These are phyloP conservation scores for Plasmodium blacklocki DNA, from an alignment of 169 alveolate species.

Conservation along the genomic window DNA sequence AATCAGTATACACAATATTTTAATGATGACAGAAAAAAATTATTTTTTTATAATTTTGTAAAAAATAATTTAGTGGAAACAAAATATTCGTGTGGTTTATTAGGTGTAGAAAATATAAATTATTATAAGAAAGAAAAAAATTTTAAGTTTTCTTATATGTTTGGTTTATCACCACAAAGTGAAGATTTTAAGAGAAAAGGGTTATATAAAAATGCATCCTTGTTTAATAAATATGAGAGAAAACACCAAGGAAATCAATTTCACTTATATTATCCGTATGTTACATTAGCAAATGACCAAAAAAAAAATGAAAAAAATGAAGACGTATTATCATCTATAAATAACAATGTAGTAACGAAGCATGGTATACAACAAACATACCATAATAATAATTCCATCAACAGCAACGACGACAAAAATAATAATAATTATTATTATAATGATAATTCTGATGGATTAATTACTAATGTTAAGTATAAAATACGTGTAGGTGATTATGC, in stretches of 20 bases:
- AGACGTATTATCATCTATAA: neutral
- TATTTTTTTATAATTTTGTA: conserved; percentile 60
- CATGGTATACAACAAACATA: neutral
- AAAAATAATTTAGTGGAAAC: conserved; percentile 39
- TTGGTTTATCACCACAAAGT: conserved; percentile 1
- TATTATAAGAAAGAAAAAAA: conserved; percentile 2
- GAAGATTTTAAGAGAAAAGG: neutral
- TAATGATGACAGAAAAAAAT: conserved; percentile 30
- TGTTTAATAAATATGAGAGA: neutral
- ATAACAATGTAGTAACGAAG: neutral
- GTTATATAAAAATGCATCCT: neutral
- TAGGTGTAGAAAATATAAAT: conserved; percentile 35
- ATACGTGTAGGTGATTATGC: conserved; percentile 71
- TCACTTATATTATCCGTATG: neutral
- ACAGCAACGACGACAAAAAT: neutral
- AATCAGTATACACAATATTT: conserved; percentile 17
- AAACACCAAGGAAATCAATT: neutral
- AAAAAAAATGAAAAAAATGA: neutral
- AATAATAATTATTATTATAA: neutral
- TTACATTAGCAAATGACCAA: neutral
- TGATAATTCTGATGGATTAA: neutral
- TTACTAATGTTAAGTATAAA: conserved; percentile 38
- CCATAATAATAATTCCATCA: neutral
- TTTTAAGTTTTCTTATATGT: conserved; percentile 4
- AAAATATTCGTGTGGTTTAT: conserved; percentile 35